These are phyloP conservation scores for Ceratobasidium theobromae DNA, from an alignment of 1,284 basidiomycete genomes.

Conservation along the genomic window DNA sequence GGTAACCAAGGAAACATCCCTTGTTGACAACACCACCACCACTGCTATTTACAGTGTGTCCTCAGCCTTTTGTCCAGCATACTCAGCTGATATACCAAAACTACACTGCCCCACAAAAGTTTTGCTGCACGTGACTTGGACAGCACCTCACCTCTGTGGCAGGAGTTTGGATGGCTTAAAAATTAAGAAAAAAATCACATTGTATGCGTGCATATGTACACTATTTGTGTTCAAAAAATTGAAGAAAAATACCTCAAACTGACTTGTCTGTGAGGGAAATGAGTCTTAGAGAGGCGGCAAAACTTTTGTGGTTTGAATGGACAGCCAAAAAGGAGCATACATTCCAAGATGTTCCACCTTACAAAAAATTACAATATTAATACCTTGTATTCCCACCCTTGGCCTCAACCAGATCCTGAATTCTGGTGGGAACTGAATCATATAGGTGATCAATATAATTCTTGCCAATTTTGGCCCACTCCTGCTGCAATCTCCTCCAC, in stretches of 20 bases:
- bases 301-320: neutral
- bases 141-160: neutral
- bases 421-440: constrained; percentile 36
- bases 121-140: neutral
- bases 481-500: neutral
- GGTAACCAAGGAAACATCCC: too few relatives aligned
- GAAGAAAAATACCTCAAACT: neutral
- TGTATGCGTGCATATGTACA: neutral
- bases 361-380: constrained; percentile 23
- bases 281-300: neutral
- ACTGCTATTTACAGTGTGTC: too few relatives aligned
- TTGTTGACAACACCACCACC: too few relatives aligned
- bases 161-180: neutral
- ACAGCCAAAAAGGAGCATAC: neutral
- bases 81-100: too few relatives aligned
- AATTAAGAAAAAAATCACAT: neutral
- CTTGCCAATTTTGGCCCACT: constrained; percentile 26
- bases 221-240: neutral
- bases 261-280: neutral
- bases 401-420: constrained; percentile 37
- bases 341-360: neutral
- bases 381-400: constrained; percentile 40
- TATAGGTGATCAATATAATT: constrained; percentile 37
- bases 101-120: neutral
- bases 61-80: too few relatives aligned